A percentile compares a stretch with the other conserved stretches of the same genome.
Conservation (phyloP, 306 rosid genomes). For the Cucurbita argyrosperma region DNA sequence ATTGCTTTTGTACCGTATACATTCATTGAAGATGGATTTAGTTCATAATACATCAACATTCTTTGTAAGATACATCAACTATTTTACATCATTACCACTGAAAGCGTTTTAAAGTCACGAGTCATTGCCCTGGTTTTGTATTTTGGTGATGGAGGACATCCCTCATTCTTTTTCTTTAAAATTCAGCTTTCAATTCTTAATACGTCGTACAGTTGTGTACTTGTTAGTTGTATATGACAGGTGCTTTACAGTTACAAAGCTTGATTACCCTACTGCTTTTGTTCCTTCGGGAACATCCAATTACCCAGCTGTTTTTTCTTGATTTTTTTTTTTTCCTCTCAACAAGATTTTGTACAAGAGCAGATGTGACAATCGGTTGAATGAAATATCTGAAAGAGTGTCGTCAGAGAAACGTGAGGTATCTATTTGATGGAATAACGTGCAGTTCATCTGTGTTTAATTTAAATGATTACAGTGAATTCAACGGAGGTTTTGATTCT, state of each 20-base stretch:
- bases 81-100: neutral
- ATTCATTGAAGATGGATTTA: neutral
- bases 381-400: conserved; percentile 74
- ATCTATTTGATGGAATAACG: conserved; percentile 21
- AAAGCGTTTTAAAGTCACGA: neutral
- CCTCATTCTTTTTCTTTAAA: conserved; percentile 1
- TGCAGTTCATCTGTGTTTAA: conserved; percentile 10
- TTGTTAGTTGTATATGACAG: neutral
- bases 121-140: neutral
- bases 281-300: too few relatives aligned
- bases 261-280: neutral
- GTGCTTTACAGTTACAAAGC: neutral
- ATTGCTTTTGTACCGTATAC: neutral
- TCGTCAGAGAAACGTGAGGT: conserved; percentile 78
- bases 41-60: neutral
- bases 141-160: neutral
- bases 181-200: conserved; percentile 2
- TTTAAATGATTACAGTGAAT: conserved; percentile 6
- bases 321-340: conserved; percentile 8
- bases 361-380: conserved; percentile 90
- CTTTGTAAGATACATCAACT: too few relatives aligned
- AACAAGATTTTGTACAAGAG: conserved; percentile 88
- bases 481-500: conserved; percentile 5
- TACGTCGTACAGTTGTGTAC: neutral
- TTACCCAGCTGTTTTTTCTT: too few relatives aligned